phyloP scores from a whole-genome alignment of 768 basidiomycete genomes.

The Sporobolomyces pararoseus region DNA sequence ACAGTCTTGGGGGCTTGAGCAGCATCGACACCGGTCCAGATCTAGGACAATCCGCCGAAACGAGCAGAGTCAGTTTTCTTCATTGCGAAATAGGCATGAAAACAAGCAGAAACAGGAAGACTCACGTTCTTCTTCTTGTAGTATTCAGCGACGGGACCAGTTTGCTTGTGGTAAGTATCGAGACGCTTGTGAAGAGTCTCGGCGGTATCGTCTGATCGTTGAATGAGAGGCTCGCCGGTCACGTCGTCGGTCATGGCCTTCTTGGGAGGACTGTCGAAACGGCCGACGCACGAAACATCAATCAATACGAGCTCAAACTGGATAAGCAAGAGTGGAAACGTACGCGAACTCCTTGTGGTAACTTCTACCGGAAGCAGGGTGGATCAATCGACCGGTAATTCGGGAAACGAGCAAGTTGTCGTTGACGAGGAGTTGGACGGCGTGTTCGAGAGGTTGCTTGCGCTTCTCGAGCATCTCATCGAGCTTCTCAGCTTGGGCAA shows the following conservation, averaged over 20 bases:
- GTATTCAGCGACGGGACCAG: slow-evolving; percentile 91
- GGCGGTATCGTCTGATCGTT: slow-evolving; percentile 96
- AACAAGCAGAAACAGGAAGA: background rate
- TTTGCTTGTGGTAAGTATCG: slow-evolving; percentile 82
- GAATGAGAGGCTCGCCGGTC: slow-evolving; percentile 91
- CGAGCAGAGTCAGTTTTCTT: background rate
- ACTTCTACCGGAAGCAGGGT: slow-evolving; percentile 78
- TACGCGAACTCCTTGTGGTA: slow-evolving; percentile 97
- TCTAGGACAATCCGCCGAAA: slow-evolving; percentile 1
- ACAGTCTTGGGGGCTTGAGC: slow-evolving; percentile 88
- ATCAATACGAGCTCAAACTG: slow-evolving; percentile 15
- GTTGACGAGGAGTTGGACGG: slow-evolving; percentile 83
- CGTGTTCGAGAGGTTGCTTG: slow-evolving; percentile 85
- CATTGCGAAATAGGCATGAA: background rate
- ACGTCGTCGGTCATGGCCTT: slow-evolving; percentile 89
- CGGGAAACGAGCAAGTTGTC: slow-evolving; percentile 95
- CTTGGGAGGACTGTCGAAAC: slow-evolving; percentile 84
- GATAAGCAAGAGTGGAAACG: background rate
- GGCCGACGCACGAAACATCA: too few species aligned
- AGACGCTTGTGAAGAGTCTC: slow-evolving; percentile 89
- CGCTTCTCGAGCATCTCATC: slow-evolving; percentile 78
- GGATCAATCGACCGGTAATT: slow-evolving; percentile 92
- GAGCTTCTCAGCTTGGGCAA: slow-evolving; percentile 92
- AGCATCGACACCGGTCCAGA: slow-evolving; percentile 84
- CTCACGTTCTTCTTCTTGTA: slow-evolving; percentile 74